Percentiles rank a stretch among this genome's conserved stretches.
Conservation (phyloP, 163 green algal species). For the Smithsoniella earleae region DNA sequence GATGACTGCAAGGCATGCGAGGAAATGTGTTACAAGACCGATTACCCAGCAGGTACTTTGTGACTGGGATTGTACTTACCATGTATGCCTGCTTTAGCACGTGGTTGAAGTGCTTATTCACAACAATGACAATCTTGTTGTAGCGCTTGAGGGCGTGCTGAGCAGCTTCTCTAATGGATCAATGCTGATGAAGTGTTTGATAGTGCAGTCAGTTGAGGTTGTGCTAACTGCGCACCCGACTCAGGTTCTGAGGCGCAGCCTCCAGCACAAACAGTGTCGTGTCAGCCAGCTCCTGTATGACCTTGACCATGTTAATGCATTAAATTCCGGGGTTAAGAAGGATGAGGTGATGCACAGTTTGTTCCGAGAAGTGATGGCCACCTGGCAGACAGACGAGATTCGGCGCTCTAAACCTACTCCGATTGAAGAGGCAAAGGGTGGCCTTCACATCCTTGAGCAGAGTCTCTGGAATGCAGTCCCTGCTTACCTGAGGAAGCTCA, state of each 20-base stretch:
- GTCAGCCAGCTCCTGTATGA: constrained; percentile 37
- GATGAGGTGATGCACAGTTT: constrained; percentile 51
- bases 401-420: constrained; percentile 73
- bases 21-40: too few species aligned
- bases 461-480: constrained; percentile 73
- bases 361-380: constrained; percentile 66
- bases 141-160: too few species aligned
- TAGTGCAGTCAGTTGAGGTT: constrained; percentile 62
- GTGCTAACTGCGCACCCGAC: constrained; percentile 89
- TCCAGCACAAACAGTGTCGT: constrained; percentile 77
- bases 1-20: too few species aligned
- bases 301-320: constrained; percentile 35
- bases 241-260: constrained; percentile 57
- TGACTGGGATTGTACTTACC: too few species aligned
- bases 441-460: constrained; percentile 89
- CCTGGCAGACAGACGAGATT: constrained; percentile 97
- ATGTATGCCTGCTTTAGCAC: too few species aligned
- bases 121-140: too few species aligned
- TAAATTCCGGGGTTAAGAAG: constrained; percentile 29
- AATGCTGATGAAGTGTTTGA: too few species aligned
- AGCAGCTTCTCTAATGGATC: too few species aligned
- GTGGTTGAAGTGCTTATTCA: too few species aligned
- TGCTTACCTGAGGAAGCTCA: constrained; percentile 49
- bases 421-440: constrained; percentile 86
- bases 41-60: too few species aligned